A percentile compares a stretch with the other conserved stretches of the same genome.
Conservation (phyloP, 202 grass and related monocot genomes). For the Hordeum pubiflorum region DNA sequence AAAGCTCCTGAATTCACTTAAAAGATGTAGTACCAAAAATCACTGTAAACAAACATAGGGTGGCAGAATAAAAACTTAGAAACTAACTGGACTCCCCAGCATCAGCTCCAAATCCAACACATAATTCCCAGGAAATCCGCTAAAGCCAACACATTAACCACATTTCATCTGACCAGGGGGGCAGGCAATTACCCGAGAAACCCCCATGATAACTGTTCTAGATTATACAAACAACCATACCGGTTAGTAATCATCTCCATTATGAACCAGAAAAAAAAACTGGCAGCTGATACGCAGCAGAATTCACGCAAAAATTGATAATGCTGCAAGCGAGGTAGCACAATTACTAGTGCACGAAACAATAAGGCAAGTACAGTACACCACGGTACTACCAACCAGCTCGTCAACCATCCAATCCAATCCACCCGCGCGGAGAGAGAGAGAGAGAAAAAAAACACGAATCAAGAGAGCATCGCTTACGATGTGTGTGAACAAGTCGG, state of each 20-base stretch:
- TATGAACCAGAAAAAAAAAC: neutral
- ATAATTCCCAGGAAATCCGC: neutral
- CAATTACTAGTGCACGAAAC: neutral
- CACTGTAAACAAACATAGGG: neutral
- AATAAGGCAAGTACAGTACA: neutral
- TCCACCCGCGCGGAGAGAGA: neutral
- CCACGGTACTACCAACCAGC: neutral
- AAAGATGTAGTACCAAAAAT: neutral
- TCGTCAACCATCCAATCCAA: conserved; percentile 2
- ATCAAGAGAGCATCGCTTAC: conserved; percentile 19
- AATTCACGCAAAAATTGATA: neutral
- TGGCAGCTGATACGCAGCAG: neutral
- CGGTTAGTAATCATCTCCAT: neutral
- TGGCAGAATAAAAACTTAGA: neutral
- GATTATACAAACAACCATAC: neutral
- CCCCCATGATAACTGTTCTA: neutral
- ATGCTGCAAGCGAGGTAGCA: neutral
- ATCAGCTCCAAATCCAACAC: neutral
- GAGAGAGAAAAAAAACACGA: neutral
- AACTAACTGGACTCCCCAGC: neutral
- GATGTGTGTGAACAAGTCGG: conserved; percentile 33
- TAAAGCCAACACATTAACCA: neutral
- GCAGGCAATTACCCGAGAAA: conserved; percentile 4
- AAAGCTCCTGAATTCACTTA: neutral
- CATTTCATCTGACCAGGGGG: neutral